Evolutionary conservation across 2,329 filamentous ascomycete species (phyloP), one percentile per base, ranked within the genome.

Genomic region (Acarospora socialis): DNA sequence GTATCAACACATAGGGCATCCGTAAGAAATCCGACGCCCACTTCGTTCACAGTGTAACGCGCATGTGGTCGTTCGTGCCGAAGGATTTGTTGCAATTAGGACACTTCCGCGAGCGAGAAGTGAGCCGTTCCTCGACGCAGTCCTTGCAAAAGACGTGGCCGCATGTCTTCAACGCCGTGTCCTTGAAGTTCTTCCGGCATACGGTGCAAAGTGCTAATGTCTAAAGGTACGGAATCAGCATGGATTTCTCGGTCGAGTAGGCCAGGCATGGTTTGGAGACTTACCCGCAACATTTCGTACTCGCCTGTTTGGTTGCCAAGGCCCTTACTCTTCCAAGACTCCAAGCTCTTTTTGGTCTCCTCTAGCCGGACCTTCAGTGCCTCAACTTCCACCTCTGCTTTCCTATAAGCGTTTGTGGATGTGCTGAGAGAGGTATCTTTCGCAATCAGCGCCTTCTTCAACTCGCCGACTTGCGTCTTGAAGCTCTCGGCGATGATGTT

Each of bases 11-110:
- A n/a, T n/a, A n/a, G n/a, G n/a, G n/a, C n/a, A n/a, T n/a, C n/a
- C n/a, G n/a, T n/a, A n/a, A n/a, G n/a, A n/a, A n/a, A n/a, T n/a
- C n/a, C n/a, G n/a, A n/a, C n/a, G n/a, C n/a, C n/a, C n/a, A 20
- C 13, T 17, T 21, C 18, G 22, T 13, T 41, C 32, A 48, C 20
- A 65, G 53, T 30, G 60, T 64, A 42, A 65, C 58, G 37, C 59
- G 59, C 82, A 94, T 92, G 39, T 83, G 74, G 52, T 98, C 90
- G 56, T 80, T 80, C 5, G 34, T 80, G 48, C 92, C 87, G 52
- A 98, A 98, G 3, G 82, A 75, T 56, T 80, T 81, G 47, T 80
- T 83, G 64, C 92, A 98, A 46, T 82, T 87, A 3, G 90, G 90
- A 50, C 90, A 98, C 56, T 95, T 95, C 44, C 90, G 73, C 60